Evolutionary conservation across 352 stramenopile species (phyloP).

Genomic region (Saprolegnia parasitica): DNA sequence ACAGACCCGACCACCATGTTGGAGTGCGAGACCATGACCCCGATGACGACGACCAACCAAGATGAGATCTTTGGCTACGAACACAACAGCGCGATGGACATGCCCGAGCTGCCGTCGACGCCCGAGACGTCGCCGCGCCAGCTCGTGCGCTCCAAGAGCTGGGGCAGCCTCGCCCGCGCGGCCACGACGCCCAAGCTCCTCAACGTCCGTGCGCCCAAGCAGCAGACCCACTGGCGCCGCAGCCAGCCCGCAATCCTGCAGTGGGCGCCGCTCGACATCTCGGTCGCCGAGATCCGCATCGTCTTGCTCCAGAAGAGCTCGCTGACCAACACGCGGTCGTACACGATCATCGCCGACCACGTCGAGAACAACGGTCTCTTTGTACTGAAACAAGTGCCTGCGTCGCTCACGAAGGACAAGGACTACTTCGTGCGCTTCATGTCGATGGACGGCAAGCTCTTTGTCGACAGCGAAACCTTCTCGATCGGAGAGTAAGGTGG

Average conservation of each 20-base stretch:
- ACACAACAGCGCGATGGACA: background rate
- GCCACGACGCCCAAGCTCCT: background rate
- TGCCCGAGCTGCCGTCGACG: background rate
- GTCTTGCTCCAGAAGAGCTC: slow-evolving; percentile 26
- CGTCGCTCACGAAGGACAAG: background rate
- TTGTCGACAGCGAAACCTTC: slow-evolving; percentile 27
- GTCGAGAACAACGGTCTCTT: slow-evolving; percentile 29
- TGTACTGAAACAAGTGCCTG: slow-evolving; percentile 20
- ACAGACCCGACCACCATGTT: background rate
- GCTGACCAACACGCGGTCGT: slow-evolving; percentile 10
- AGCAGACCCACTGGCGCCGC: slow-evolving; percentile 15
- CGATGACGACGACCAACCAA: background rate
- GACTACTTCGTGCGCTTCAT: slow-evolving; percentile 28
- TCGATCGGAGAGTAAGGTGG: slow-evolving; percentile 13
- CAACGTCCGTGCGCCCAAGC: slow-evolving; percentile 7
- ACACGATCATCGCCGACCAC: slow-evolving; percentile 27
- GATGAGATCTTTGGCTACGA: background rate
- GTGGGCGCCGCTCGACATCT: slow-evolving; percentile 16
- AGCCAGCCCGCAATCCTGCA: slow-evolving; percentile 20
- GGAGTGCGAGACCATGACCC: background rate
- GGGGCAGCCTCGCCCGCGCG: background rate
- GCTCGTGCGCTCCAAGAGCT: slow-evolving; percentile 12
- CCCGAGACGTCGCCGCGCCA: slow-evolving; percentile 6
- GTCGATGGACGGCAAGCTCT: slow-evolving; percentile 29
- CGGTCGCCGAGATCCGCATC: slow-evolving; percentile 21